phyloP scores from a whole-genome alignment of 768 basidiomycete species.

The Coprinellus aureogranulatus region DNA sequence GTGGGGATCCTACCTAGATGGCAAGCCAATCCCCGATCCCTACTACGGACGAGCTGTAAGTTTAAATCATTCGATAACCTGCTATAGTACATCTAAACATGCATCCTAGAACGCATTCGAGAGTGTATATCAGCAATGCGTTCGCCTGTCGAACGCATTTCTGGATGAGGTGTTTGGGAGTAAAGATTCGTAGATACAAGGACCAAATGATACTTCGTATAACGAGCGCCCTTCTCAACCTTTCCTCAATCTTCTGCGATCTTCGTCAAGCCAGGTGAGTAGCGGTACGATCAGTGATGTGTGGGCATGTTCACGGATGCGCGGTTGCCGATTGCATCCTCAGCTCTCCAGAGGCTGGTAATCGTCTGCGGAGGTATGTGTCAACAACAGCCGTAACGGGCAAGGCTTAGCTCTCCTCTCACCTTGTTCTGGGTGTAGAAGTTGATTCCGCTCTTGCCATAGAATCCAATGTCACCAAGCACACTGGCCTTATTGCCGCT shows the following conservation, averaged over 20 bases:
- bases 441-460: slow-evolving; percentile 88
- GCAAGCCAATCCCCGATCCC: slow-evolving; percentile 75
- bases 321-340: slow-evolving; percentile 74
- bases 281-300: slow-evolving; percentile 44
- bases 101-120: slow-evolving; percentile 65
- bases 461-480: slow-evolving; percentile 86
- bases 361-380: slow-evolving; percentile 57
- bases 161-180: slow-evolving; percentile 58
- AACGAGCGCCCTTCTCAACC: not conserved
- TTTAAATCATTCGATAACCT: slow-evolving; percentile 23
- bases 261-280: not conserved
- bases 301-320: slow-evolving; percentile 90
- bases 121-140: slow-evolving; percentile 73
- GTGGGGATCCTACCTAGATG: slow-evolving; percentile 79
- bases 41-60: slow-evolving; percentile 74
- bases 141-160: slow-evolving; percentile 72
- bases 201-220: not conserved
- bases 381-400: not conserved
- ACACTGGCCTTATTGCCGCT: slow-evolving; percentile 90
- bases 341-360: slow-evolving; percentile 89
- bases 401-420: slow-evolving; percentile 2
- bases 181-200: slow-evolving; percentile 8
- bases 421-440: slow-evolving; percentile 97
- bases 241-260: not conserved
- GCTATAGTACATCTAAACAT: not conserved